Evolutionary conservation across 2,329 filamentous ascomycete species (phyloP), one percentile per base, ranked within the genome.

Genomic region (Juglanconis sp.): DNA sequence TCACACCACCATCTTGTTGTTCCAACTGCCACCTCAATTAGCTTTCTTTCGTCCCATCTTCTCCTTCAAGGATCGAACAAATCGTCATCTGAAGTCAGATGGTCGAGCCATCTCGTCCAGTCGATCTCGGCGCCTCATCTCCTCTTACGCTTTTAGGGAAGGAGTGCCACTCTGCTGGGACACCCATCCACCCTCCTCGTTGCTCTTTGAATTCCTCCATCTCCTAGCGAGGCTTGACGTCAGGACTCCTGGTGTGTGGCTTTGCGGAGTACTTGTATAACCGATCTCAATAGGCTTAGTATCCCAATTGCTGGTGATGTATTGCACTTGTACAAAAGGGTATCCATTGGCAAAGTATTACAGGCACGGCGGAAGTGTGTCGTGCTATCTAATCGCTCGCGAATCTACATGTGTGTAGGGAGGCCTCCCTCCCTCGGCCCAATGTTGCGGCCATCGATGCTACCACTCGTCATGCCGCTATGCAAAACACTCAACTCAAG

Each of bases 271-370:
- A 42, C 17, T 11, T 9, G 40, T 9, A 15, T 9, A 5, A 42
- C 9, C 46, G 2, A 48, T 32, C 17, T 31, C 46, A 31, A 31
- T 4, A 48, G 9, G 17, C 46, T 4, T 5, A 10, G 9, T 40
- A 3, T 34, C 30, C 17, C 4, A 42, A 10, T 6, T 51, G 30
- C 40, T 48, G 17, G 15, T 31, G 17, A 31, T 11, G 24, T 31
- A 31, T 38, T 38, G 35, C 11, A 38, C 8, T 54, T 46, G 38
- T 7, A 34, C 38, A 44, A 46, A 54, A 49, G 57, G 57, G 57
- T 59, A 59, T 59, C 57, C 57, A 59, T 59, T 59, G 51, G 36
- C 17, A 44, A 46, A 44, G n/a, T 36, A 38, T 52, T 15, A 13
- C 17, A 31, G 9, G 17, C 46, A 30, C 44, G 17, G 9, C 46